A percentile compares a stretch with the other conserved stretches of the same genome.
Evolutionary conservation across 2,329 filamentous ascomycete species (phyloP).

Genomic region (Aureobasidium sp.): DNA sequence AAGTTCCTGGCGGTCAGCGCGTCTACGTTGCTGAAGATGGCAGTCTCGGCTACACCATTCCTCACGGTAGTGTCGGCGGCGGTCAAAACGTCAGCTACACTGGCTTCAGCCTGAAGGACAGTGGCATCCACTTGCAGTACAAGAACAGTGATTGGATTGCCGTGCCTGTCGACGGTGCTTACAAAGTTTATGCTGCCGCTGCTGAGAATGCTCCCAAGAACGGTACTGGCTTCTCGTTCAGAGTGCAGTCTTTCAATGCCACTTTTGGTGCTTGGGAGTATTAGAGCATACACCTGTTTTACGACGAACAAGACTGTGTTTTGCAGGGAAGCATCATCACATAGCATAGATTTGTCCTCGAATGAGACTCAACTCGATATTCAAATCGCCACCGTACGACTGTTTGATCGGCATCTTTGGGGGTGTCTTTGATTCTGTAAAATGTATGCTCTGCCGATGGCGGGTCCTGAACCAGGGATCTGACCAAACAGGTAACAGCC

Average conservation of each 20-base stretch:
- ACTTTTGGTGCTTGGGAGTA: constrained; percentile 11
- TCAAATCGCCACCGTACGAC: too few relatives aligned
- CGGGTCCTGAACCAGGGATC: not conserved
- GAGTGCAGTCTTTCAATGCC: constrained; percentile 20
- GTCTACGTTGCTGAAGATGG: constrained; percentile 16
- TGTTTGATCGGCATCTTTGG: too few relatives aligned
- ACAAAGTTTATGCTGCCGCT: constrained; percentile 14
- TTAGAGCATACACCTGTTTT: not conserved
- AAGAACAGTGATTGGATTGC: constrained; percentile 12
- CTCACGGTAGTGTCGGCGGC: constrained; percentile 11
- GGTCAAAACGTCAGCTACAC: not conserved
- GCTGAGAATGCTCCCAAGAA: not conserved
- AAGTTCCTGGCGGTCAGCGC: constrained; percentile 16
- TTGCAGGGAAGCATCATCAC: not conserved
- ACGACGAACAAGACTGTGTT: not conserved
- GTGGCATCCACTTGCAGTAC: constrained; percentile 9
- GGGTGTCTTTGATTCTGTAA: too few relatives aligned
- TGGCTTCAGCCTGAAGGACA: constrained; percentile 14
- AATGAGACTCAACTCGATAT: not conserved
- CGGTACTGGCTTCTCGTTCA: constrained; percentile 15
- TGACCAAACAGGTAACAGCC: not conserved
- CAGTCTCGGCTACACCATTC: constrained; percentile 11
- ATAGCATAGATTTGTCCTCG: not conserved
- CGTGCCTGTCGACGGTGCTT: constrained; percentile 5
- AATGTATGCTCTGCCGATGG: not conserved